Evolutionary conservation across 2,329 filamentous ascomycete genomes (phyloP).

Genomic region (Arachnomyces sp.): DNA sequence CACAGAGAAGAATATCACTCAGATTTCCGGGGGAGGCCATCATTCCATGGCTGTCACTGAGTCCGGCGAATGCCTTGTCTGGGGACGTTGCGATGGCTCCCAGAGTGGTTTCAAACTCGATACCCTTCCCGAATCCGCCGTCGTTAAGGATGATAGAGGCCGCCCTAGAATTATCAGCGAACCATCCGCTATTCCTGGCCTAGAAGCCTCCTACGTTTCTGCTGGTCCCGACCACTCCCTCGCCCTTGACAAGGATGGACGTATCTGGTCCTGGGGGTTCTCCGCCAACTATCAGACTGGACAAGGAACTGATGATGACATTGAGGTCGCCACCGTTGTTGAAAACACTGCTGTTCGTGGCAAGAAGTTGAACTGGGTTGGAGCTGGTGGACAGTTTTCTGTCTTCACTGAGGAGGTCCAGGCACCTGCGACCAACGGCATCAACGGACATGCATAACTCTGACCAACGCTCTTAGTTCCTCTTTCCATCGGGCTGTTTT

Average conservation of each 20-base stretch:
- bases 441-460: conserved; percentile 10
- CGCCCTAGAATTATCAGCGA: conserved; percentile 63
- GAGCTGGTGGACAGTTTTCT: conserved; percentile 73
- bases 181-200: conserved; percentile 53
- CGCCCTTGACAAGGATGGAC: conserved; percentile 59
- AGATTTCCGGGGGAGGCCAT: conserved; percentile 65
- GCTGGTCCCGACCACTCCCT: conserved; percentile 67
- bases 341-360: conserved; percentile 76
- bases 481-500: background rate
- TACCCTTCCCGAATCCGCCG: conserved; percentile 48
- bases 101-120: conserved; percentile 53
- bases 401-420: conserved; percentile 26
- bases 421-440: conserved; percentile 12
- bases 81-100: conserved; percentile 52
- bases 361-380: conserved; percentile 67
- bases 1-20: conserved; percentile 52
- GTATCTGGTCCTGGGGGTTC: conserved; percentile 73
- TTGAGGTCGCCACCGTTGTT: conserved; percentile 67
- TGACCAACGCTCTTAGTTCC: conserved; percentile 1
- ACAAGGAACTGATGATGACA: conserved; percentile 67
- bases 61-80: conserved; percentile 49
- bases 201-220: conserved; percentile 50
- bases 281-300: conserved; percentile 73
- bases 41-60: conserved; percentile 57
- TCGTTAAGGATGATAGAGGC: conserved; percentile 56